Evolutionary conservation across 495 filamentous ascomycete genomes (phyloP).

Genomic region (Podospora pseudocomata): DNA sequence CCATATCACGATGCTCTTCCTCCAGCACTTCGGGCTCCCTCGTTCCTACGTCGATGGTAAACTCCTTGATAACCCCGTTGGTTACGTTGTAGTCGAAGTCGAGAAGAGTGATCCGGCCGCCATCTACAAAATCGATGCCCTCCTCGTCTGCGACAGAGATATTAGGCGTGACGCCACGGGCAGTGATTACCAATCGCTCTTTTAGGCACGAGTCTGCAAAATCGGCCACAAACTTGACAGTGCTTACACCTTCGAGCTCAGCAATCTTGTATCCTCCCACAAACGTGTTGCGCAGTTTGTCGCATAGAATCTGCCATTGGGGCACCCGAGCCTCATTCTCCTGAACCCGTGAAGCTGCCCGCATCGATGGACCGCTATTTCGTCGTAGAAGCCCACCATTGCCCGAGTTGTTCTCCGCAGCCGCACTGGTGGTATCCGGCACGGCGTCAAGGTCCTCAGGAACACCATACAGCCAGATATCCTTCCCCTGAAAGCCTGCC

Average conservation of each 20-base stretch:
- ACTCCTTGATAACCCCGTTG: constrained; percentile 53
- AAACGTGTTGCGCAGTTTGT: constrained; percentile 61
- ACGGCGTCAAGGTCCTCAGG: constrained; percentile 66
- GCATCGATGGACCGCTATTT: constrained; percentile 40
- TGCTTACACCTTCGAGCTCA: constrained; percentile 54
- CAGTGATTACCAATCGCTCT: constrained; percentile 69
- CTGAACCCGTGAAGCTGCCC: constrained; percentile 34
- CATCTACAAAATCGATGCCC: constrained; percentile 72
- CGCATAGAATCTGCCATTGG: constrained; percentile 67
- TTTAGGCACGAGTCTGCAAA: constrained; percentile 41
- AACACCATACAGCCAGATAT: constrained; percentile 77
- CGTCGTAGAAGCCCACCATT: constrained; percentile 33
- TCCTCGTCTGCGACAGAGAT: constrained; percentile 62
- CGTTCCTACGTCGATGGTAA: constrained; percentile 73
- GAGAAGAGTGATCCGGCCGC: constrained; percentile 70
- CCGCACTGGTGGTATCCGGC: constrained; percentile 32
- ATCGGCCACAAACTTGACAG: constrained; percentile 60
- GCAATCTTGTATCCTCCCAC: constrained; percentile 56
- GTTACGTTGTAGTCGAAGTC: constrained; percentile 64
- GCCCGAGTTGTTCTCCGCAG: constrained; percentile 28
- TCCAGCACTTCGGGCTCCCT: constrained; percentile 63
- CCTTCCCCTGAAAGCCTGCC: constrained; percentile 67
- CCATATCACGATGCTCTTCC: constrained; percentile 73
- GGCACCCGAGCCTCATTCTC: constrained; percentile 47
- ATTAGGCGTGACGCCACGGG: constrained; percentile 66